Evolutionary conservation across 2,329 filamentous ascomycete genomes (phyloP).

Genomic region (Pseudopithomyces chartarum): DNA sequence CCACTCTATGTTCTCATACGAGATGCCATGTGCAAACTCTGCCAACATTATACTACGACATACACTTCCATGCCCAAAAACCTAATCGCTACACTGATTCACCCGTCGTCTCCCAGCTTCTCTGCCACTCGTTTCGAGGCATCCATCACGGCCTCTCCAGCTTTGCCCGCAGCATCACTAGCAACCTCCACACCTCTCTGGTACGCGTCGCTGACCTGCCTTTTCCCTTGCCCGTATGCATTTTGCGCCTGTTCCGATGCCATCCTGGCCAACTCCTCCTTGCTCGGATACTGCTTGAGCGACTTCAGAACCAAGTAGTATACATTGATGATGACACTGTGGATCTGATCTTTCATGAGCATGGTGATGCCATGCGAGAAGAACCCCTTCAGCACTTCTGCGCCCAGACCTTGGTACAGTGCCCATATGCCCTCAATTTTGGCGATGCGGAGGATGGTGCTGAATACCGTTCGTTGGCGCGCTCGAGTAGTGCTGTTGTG

Average conservation of each 20-base stretch:
- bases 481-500: constrained; percentile 29
- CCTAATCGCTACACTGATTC: neutral
- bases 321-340: constrained; percentile 70
- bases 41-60: no score
- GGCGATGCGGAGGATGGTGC: constrained; percentile 62
- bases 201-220: constrained; percentile 19
- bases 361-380: constrained; percentile 86
- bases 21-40: no score
- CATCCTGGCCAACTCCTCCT: constrained; percentile 44
- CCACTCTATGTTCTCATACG: neutral
- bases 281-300: constrained; percentile 48
- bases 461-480: constrained; percentile 62
- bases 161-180: constrained; percentile 29
- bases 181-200: constrained; percentile 31
- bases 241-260: constrained; percentile 36
- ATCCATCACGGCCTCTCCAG: constrained; percentile 29
- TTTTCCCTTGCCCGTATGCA: constrained; percentile 39
- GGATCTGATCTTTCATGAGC: constrained; percentile 80
- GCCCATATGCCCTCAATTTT: constrained; percentile 69
- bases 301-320: constrained; percentile 69
- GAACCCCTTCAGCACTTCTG: constrained; percentile 81
- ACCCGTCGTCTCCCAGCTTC: constrained; percentile 3
- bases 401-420: constrained; percentile 76
- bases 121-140: constrained; percentile 23
- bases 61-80: neutral